Percentiles rank a stretch among this genome's conserved stretches.
phyloP scores from a whole-genome alignment of 2,329 filamentous ascomycete species.

The Alternaria rosae region DNA sequence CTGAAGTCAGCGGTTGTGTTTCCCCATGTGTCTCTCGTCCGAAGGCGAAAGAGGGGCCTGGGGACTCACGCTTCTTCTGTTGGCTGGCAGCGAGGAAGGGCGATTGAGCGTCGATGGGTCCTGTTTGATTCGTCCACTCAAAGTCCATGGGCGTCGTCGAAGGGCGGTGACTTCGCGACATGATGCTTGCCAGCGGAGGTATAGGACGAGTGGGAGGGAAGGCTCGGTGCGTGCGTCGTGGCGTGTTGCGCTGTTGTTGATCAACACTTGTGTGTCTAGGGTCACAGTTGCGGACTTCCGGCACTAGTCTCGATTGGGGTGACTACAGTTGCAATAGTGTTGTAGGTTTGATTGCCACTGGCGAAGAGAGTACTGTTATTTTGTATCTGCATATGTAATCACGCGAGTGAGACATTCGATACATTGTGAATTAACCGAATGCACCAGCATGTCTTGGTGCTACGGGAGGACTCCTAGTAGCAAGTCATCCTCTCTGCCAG shows the following conservation, averaged over 20 bases:
- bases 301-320: constrained; percentile 15
- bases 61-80: constrained; percentile 50
- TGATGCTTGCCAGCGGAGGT: constrained; percentile 13
- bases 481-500: neutral
- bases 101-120: constrained; percentile 56
- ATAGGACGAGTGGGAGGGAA: neutral
- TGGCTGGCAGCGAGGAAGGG: constrained; percentile 53
- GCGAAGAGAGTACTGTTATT: neutral
- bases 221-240: constrained; percentile 12
- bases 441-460: neutral
- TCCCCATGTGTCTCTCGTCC: neutral
- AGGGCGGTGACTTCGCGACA: constrained; percentile 44
- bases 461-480: neutral
- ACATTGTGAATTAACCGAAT: neutral
- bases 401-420: neutral
- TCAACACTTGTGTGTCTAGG: constrained; percentile 20
- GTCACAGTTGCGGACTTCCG: constrained; percentile 24
- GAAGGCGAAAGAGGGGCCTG: constrained; percentile 5
- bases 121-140: constrained; percentile 58
- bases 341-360: neutral
- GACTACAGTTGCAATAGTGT: constrained; percentile 1
- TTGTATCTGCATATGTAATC: neutral
- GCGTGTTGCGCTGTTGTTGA: constrained; percentile 19
- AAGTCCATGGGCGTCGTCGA: constrained; percentile 63
- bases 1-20: constrained; percentile 22